Evolutionary conservation across 1,139 yeast species (phyloP), one percentile per base, ranked within the genome.

Genomic region (Lizanozyma gosingica): DNA sequence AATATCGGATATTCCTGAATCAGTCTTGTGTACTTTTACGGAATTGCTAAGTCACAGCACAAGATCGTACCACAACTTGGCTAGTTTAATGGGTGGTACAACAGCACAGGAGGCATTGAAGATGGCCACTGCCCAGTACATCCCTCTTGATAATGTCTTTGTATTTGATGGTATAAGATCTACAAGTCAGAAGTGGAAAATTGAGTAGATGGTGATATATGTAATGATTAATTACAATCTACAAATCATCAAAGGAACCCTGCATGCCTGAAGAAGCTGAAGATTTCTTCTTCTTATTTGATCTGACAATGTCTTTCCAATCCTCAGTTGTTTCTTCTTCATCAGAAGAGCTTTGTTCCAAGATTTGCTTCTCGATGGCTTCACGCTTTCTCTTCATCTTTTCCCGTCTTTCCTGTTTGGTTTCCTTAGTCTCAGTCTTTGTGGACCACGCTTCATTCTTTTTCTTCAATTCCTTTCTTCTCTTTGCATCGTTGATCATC

Each of bases 241-340:
- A 84, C 54, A 85, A 66, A 59, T 78, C 95, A 54, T 83, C 94
- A 61, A 85, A 86, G 29, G 76, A 68, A 2, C 86, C 84, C 51
- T 75, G 78, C 35, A 73, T 57, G n/a, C 56, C 62, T 27, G 43
- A 47, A 2, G 50, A 49, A 18, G 52, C 49, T 6, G 29, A 6
- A 42, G 59, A 60, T 52, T 76, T 77, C 45, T 66, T 69, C 59
- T 72, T 78, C 56, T 86, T 87, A 47, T 71, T 79, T 39, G 72
- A 73, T 47, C 78, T 67, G 1, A 90, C 82, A 35, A 83, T 55
- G 36, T 85, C 94, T 62, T 92, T 92, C 98, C 98, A 92, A 60
- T 92, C 98, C 29, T 67, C 74, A 42, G 69, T 73, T 1, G 68
- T 62, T 33, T 78, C 83, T 17, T 78, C 78, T 29, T 73, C 83